These are phyloP conservation scores for Clausena lansium DNA, from an alignment of 345 rosid species.

Conservation along the genomic window DNA sequence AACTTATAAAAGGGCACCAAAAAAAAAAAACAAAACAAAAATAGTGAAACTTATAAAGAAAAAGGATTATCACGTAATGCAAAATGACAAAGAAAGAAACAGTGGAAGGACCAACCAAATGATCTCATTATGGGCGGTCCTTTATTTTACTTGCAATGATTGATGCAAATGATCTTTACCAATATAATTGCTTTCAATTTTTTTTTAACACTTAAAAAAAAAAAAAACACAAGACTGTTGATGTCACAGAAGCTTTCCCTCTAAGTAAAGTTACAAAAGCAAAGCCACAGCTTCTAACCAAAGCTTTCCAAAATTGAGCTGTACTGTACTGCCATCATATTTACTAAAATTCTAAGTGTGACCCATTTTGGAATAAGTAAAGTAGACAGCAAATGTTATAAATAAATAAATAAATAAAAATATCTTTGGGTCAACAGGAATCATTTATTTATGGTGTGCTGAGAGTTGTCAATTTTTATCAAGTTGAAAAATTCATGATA, in stretches of 20 bases:
- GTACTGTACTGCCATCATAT: too few relatives aligned
- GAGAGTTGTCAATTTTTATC: not conserved
- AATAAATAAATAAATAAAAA: too few relatives aligned
- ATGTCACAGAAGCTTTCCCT: conserved; percentile 15
- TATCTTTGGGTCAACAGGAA: not conserved
- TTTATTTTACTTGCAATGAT: not conserved
- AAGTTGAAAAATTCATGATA: too few relatives aligned
- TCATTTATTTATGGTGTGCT: not conserved
- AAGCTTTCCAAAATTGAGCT: not conserved
- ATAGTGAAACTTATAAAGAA: too few relatives aligned
- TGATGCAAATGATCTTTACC: not conserved
- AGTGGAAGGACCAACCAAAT: not conserved
- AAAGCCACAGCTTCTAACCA: not conserved
- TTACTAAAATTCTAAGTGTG: not conserved
- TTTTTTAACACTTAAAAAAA: not conserved
- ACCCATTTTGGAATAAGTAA: not conserved
- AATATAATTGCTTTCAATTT: not conserved
- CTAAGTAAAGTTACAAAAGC: conserved; percentile 25
- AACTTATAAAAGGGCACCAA: too few relatives aligned
- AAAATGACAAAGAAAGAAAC: not conserved
- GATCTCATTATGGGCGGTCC: conserved; percentile 2
- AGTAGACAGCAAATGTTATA: not conserved
- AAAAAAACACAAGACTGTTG: conserved; percentile 2
- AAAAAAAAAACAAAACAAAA: too few relatives aligned
- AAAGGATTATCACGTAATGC: too few relatives aligned